Evolutionary conservation across 306 rosid genomes (phyloP).

Genomic region (Lathyrus sativus): DNA sequence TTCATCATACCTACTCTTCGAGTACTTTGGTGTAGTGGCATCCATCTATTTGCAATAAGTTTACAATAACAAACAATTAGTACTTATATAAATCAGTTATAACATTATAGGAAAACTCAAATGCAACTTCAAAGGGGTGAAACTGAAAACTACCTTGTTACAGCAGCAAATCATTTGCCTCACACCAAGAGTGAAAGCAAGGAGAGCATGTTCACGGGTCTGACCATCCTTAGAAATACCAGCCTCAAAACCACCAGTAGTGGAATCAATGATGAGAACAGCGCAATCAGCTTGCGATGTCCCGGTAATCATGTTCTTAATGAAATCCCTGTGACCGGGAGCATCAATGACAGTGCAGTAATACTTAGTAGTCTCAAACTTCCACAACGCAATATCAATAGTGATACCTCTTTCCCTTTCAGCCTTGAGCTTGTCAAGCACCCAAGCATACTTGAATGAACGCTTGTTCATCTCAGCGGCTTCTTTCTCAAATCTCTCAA

Average conservation of each 20-base stretch:
- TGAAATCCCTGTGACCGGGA: neutral
- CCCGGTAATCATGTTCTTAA: neutral
- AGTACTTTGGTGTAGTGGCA: conserved; percentile 1
- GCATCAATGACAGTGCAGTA: conserved; percentile 3
- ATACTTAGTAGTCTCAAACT: neutral
- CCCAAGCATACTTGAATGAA: conserved; percentile 10
- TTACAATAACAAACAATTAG: neutral
- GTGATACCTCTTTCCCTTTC: conserved; percentile 3
- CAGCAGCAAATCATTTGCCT: neutral
- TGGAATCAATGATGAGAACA: conserved; percentile 4
- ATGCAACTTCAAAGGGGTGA: neutral
- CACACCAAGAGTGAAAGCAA: conserved; percentile 5
- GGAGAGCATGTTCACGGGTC: conserved; percentile 2
- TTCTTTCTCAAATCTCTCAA: neutral
- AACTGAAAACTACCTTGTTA: neutral
- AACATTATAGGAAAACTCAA: neutral
- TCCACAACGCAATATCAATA: neutral
- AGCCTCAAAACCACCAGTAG: neutral
- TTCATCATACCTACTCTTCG: neutral
- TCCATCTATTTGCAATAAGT: neutral
- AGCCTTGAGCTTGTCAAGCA: conserved; percentile 1
- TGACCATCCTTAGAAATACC: neutral
- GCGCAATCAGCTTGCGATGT: neutral
- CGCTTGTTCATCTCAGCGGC: conserved; percentile 5
- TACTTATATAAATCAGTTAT: neutral